phyloP scores from a whole-genome alignment of 1,284 basidiomycete species.

The Boletus hoseneyae region DNA sequence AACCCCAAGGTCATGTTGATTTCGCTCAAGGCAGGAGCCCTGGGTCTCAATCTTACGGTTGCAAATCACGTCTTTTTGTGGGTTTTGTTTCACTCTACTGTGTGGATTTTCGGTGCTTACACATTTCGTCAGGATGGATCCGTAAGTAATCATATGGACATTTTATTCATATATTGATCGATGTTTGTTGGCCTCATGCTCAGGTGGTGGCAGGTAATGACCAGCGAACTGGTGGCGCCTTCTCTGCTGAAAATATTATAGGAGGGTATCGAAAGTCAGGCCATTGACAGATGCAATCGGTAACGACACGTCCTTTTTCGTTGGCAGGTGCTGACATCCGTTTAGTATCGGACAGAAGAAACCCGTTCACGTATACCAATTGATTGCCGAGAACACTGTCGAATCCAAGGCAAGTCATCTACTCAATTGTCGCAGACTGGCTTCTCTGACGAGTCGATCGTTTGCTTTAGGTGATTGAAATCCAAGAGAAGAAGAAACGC shows the following conservation, averaged over 20 bases:
- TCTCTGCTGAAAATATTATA: conserved; percentile 29
- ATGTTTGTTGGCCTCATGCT: conserved; percentile 3
- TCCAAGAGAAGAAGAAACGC: conserved; percentile 76
- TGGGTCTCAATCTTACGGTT: conserved; percentile 85
- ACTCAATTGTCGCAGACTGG: neutral
- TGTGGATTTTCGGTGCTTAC: conserved; percentile 5
- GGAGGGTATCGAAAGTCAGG: conserved; percentile 87
- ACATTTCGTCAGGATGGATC: conserved; percentile 65
- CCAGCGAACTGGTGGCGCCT: neutral
- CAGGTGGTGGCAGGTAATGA: conserved; percentile 69
- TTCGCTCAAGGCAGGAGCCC: conserved; percentile 80
- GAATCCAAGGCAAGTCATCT: conserved; percentile 62
- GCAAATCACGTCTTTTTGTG: conserved; percentile 88
- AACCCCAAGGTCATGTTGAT: conserved; percentile 84
- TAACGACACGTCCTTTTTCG: conserved; percentile 19
- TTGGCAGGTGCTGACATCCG: conserved; percentile 8
- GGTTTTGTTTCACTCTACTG: conserved; percentile 32
- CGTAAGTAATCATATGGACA: conserved; percentile 48
- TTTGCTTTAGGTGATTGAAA: conserved; percentile 62
- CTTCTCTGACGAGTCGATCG: neutral
- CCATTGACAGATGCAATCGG: conserved; percentile 78
- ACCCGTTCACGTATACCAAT: conserved; percentile 80
- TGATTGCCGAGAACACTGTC: conserved; percentile 85
- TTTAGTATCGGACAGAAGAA: conserved; percentile 78
- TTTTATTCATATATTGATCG: conserved; percentile 12